A percentile compares a stretch with the other conserved stretches of the same genome.
phyloP scores from a whole-genome alignment of 129 eudicot genomes.

The sunflower (Helianthus annuus) region DNA sequence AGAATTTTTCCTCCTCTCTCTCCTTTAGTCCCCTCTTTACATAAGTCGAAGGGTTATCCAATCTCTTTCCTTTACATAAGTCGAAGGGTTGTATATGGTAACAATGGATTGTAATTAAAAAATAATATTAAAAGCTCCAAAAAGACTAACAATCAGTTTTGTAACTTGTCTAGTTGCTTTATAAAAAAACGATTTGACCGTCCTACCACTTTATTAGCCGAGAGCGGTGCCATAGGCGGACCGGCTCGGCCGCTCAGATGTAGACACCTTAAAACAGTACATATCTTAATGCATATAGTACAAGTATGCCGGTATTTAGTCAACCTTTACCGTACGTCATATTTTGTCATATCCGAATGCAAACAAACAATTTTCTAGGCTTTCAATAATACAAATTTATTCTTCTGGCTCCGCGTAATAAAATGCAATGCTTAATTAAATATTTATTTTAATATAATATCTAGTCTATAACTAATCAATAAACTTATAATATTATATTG shows the following conservation, averaged over 20 bases:
- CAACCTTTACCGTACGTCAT: neutral
- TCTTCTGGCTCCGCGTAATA: neutral
- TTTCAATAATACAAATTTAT: neutral
- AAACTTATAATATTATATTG: neutral
- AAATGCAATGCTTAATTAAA: constrained; percentile 1
- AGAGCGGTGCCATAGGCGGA: neutral
- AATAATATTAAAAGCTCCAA: no score
- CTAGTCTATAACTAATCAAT: neutral
- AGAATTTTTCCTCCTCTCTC: no score
- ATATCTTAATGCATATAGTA: constrained; percentile 3
- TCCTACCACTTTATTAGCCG: constrained; percentile 1
- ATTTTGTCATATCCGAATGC: neutral
- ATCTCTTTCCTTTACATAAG: no score
- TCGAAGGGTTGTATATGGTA: no score
- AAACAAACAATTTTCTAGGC: constrained; percentile 3
- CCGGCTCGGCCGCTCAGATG: constrained; percentile 11
- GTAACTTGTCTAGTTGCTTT: no score
- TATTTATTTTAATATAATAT: neutral
- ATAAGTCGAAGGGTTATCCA: no score
- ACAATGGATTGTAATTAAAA: no score
- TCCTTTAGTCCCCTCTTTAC: no score
- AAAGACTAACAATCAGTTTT: no score
- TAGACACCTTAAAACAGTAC: constrained; percentile 11
- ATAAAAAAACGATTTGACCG: neutral
- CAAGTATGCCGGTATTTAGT: neutral